A percentile compares a stretch with the other conserved stretches of the same genome.
These are phyloP conservation scores for Candida lessepsii DNA, from an alignment of 805 yeast genomes.

Conservation along the genomic window DNA sequence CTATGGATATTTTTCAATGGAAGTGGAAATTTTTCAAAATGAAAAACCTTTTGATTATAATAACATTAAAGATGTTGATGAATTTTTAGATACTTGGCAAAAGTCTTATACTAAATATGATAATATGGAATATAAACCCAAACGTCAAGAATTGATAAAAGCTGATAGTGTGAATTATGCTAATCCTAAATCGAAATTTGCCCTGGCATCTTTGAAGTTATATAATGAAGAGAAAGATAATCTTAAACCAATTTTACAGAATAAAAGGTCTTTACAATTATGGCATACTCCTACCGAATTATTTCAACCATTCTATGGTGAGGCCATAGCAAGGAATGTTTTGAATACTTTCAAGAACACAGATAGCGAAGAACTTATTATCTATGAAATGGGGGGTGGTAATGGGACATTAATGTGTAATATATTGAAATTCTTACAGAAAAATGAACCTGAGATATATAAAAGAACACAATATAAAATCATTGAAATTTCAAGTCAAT, in stretches of 20 bases:
- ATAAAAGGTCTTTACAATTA: conserved; percentile 53
- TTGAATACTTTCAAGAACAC: conserved; percentile 53
- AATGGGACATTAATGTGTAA: conserved; percentile 84
- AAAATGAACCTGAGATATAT: conserved; percentile 72
- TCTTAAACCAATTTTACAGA: conserved; percentile 18
- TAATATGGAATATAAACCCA: conserved; percentile 12
- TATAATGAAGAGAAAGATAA: conserved; percentile 24
- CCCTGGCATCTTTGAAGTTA: conserved; percentile 19
- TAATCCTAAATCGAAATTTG: conserved; percentile 27
- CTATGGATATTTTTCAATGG: conserved; percentile 79
- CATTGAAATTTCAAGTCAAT: conserved; percentile 65
- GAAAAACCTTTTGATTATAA: conserved; percentile 63
- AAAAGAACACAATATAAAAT: conserved; percentile 63
- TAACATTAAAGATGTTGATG: conserved; percentile 59
- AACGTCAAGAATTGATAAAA: conserved; percentile 14
- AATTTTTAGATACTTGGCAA: conserved; percentile 68
- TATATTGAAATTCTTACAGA: conserved; percentile 61
- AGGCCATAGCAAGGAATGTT: conserved; percentile 78
- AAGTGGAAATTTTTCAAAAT: conserved; percentile 74
- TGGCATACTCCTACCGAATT: conserved; percentile 93
- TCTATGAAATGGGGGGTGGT: conserved; percentile 90
- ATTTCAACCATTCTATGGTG: conserved; percentile 81
- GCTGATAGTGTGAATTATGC: conserved; percentile 15
- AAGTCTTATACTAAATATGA: conserved; percentile 57
- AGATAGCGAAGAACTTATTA: conserved; percentile 56